Evolutionary conservation across 768 basidiomycete species (phyloP).

Genomic region (Sporobolomyces pararoseus): DNA sequence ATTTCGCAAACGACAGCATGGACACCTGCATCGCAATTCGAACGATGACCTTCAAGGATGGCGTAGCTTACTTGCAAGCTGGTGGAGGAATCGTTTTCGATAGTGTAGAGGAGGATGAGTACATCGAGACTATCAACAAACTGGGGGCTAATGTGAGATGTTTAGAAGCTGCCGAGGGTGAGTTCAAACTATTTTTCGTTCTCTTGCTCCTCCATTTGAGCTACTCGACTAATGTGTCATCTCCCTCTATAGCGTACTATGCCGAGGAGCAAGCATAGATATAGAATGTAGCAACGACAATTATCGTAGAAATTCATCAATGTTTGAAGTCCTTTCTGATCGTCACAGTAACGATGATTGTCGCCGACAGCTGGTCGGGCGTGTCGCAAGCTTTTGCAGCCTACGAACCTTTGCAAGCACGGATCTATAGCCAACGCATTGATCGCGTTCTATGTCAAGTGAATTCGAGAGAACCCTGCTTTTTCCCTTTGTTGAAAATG

Average conservation of each 20-base stretch:
- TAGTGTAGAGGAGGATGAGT: constrained; percentile 96
- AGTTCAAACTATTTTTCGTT: not conserved
- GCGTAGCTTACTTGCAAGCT: constrained; percentile 79
- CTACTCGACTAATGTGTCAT: too few species aligned
- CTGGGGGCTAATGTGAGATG: constrained; percentile 79
- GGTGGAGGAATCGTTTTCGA: constrained; percentile 95
- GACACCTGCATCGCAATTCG: constrained; percentile 98
- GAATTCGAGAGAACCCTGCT: not conserved
- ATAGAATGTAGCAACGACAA: not conserved
- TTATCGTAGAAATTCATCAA: too few species aligned
- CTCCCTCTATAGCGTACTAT: constrained; percentile 1
- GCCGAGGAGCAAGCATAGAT: constrained; percentile 16
- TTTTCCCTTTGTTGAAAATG: too few species aligned
- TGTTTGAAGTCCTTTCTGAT: too few species aligned
- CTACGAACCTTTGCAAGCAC: too few species aligned
- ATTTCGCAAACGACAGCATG: constrained; percentile 76
- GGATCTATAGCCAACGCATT: too few species aligned
- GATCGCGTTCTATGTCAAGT: too few species aligned
- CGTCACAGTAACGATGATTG: too few species aligned
- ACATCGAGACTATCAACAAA: constrained; percentile 92
- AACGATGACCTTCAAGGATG: constrained; percentile 94
- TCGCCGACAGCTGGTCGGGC: too few species aligned
- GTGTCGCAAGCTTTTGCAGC: too few species aligned
- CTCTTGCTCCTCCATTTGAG: not conserved
- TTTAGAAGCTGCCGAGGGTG: constrained; percentile 81